Conservation (phyloP, 148 eudicot genomes). For the Bassia scoparia region DNA sequence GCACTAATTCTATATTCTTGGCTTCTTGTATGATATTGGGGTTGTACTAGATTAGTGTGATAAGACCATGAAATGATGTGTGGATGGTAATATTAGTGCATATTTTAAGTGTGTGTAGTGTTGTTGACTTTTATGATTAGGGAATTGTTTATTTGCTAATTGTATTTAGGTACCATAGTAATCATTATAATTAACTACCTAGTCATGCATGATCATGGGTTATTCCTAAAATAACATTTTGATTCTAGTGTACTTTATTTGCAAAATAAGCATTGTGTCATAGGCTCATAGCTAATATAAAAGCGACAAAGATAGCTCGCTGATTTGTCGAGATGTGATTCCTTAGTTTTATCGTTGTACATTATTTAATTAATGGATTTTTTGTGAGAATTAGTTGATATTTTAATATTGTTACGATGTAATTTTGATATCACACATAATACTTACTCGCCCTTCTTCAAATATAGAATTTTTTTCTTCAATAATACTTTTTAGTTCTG, state of each 20-base stretch:
- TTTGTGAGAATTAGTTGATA: too few relatives aligned
- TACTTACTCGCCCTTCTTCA: too few relatives aligned
- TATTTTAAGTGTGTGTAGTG: slow-evolving; percentile 1
- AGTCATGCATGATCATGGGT: neutral
- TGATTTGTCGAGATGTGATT: too few relatives aligned
- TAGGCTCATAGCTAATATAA: too few relatives aligned
- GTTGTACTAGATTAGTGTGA: neutral
- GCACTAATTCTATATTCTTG: slow-evolving; percentile 11
- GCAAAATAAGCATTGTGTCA: neutral
- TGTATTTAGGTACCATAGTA: neutral
- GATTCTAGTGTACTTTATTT: slow-evolving; percentile 3
- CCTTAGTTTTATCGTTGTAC: too few relatives aligned
- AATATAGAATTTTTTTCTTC: too few relatives aligned
- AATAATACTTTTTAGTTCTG: too few relatives aligned
- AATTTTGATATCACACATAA: too few relatives aligned
- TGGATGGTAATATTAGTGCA: too few relatives aligned
- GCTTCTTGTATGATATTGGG: neutral
- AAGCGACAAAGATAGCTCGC: too few relatives aligned
- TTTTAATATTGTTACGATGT: too few relatives aligned
- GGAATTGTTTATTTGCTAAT: slow-evolving; percentile 11
- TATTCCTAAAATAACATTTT: neutral
- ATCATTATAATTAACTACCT: slow-evolving; percentile 17
- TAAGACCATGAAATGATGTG: slow-evolving; percentile 8
- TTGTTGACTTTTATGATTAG: slow-evolving; percentile 16
- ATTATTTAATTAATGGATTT: too few relatives aligned